Evolutionary conservation across 768 basidiomycete species (phyloP), one percentile per base, ranked within the genome.

Genomic region (Leccinum disarticulatum): DNA sequence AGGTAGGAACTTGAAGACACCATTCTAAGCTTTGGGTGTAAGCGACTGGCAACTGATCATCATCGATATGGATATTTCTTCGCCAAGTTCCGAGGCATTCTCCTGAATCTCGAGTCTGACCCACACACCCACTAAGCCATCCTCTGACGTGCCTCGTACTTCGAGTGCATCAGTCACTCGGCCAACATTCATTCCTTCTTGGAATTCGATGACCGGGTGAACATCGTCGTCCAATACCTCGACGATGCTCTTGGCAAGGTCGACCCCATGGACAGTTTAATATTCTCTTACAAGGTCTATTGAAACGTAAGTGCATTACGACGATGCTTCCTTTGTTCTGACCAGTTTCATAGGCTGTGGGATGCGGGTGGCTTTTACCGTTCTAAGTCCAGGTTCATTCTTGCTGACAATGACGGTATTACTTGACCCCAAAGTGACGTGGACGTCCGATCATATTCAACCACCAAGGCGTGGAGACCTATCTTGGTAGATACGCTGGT

Each of bases 151-250:
- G 22, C 22, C 22, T 22, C 22, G 22, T 22, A 22, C 22, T 25
- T 25, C 25, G 25, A 25, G 25, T 28, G 41, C 22, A 22, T 22
- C 22, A 22, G 59, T 51, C 33, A 43, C 53, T 62, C 22, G 31
- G 96, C 96, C 2, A 98, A 96, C 69, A 91, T 98, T 33, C 93
- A 98, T 72, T 97, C 97, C 3, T 98, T 98, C 76, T 80, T 98
- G 49, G 97, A 98, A 74, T 90, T 90, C 9, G 97, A 99, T 71
- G 95, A 98, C 69, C 84, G 95, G 31, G 87, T 99, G 56, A 82
- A 80, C 47, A 76, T 88, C 10, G 95, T 99, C 28, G 75, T 97
- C 69, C 91, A 90, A 64, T 88, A 84, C 69, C 84, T 99, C 66
- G 95, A 98, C 58, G 90, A 94, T 36, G 93, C 95, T 4, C 76